Percentiles rank a stretch among this genome's conserved stretches.
Conservation (phyloP, 2,329 filamentous ascomycete genomes). For the Furcasterigmium furcatum region DNA sequence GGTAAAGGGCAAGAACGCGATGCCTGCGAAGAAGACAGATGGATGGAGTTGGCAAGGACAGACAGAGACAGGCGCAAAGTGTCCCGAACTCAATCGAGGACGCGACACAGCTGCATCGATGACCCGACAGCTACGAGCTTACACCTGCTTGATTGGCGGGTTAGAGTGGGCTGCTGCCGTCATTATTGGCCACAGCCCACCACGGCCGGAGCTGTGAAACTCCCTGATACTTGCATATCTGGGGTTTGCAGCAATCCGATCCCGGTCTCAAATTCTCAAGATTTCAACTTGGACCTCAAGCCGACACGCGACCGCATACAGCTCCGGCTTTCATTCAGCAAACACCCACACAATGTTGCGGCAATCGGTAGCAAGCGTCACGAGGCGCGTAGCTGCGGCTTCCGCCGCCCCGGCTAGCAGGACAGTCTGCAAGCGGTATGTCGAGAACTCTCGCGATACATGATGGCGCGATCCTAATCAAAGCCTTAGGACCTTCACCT, state of each 20-base stretch:
- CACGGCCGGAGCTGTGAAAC: too few species aligned
- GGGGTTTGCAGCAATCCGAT: constrained; percentile 2
- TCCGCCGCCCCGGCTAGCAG: background rate
- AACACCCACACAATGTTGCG: constrained; percentile 10
- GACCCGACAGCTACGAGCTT: background rate
- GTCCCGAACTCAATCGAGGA: background rate
- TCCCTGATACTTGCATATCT: background rate
- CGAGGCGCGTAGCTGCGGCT: background rate
- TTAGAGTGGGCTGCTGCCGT: background rate
- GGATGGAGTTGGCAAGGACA: constrained; percentile 6
- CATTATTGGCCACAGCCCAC: constrained; percentile 1
- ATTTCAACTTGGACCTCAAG: background rate
- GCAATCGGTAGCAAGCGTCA: constrained; percentile 8
- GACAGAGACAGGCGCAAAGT: constrained; percentile 1
- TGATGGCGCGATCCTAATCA: background rate
- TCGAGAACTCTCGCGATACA: background rate
- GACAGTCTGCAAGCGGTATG: constrained; percentile 1
- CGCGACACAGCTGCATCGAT: background rate
- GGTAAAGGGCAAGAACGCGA: background rate
- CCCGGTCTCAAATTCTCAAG: background rate
- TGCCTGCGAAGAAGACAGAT: constrained; percentile 9
- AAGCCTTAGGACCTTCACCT: constrained; percentile 38
- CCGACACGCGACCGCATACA: too few species aligned
- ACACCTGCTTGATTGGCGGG: background rate
- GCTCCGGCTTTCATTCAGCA: background rate